Conservation (phyloP, 2,329 filamentous ascomycete species). For the Pyrenochaeta sp. region DNA sequence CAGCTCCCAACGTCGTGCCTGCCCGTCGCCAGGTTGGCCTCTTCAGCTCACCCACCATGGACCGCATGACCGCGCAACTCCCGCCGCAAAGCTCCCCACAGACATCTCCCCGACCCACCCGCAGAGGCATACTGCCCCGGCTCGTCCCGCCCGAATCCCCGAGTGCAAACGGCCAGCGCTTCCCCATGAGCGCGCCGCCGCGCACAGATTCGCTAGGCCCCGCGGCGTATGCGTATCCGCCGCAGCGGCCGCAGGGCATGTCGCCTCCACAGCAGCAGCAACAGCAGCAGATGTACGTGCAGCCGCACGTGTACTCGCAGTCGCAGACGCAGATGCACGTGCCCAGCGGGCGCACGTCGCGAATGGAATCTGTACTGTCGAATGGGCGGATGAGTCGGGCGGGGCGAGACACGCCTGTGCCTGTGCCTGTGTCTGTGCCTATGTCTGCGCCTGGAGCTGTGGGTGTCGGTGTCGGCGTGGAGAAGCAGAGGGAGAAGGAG, state of each 20-base stretch:
- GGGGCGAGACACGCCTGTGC: slow-evolving; percentile 1
- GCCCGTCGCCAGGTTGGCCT: slow-evolving; percentile 19
- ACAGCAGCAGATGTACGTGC: slow-evolving; percentile 1
- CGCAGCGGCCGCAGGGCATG: background rate
- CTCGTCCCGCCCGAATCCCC: slow-evolving; percentile 15
- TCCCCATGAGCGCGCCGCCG: slow-evolving; percentile 28
- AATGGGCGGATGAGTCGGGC: slow-evolving; percentile 4
- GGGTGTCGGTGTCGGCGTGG: slow-evolving; percentile 1
- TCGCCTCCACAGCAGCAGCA: background rate
- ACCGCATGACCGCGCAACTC: slow-evolving; percentile 18
- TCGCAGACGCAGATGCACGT: background rate
- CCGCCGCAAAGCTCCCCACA: background rate
- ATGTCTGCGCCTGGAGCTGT: too few relatives aligned
- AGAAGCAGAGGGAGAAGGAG: slow-evolving; percentile 5
- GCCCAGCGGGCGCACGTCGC: background rate
- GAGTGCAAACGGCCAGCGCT: slow-evolving; percentile 1
- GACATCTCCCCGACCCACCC: slow-evolving; percentile 9
- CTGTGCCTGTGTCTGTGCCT: too few relatives aligned
- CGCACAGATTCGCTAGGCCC: slow-evolving; percentile 7
- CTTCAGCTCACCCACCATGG: slow-evolving; percentile 1
- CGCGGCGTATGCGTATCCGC: background rate
- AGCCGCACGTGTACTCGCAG: background rate
- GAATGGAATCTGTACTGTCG: background rate
- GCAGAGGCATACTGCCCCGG: slow-evolving; percentile 16
- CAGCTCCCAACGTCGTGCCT: slow-evolving; percentile 25